Conservation (phyloP, 2,329 filamentous ascomycete species). For the Monilinia fructicola region DNA sequence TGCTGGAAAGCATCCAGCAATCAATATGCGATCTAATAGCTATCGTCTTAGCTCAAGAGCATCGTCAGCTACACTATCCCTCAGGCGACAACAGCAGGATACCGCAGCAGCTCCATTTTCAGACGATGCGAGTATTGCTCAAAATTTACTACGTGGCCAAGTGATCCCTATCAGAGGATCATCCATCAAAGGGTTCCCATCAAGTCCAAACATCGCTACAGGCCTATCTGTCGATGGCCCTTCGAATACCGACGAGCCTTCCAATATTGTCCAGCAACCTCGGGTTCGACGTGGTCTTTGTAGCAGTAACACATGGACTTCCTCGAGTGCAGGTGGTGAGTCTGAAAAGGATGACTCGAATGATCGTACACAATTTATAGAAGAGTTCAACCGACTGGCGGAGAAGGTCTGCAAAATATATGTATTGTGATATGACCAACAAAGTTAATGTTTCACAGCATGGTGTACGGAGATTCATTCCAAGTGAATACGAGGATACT, state of each 20-base stretch:
- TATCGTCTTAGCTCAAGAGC: conserved; percentile 33
- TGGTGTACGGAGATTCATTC: conserved; percentile 45
- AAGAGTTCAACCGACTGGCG: conserved; percentile 62
- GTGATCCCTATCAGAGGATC: conserved; percentile 29
- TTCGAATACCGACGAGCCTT: background rate
- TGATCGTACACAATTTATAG: conserved; percentile 50
- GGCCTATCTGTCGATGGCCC: conserved; percentile 1
- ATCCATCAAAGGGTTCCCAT: conserved; percentile 26
- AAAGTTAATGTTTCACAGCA: conserved; percentile 45
- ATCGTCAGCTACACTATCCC: conserved; percentile 36
- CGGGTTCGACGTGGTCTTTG: conserved; percentile 25
- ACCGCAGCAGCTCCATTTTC: conserved; percentile 21
- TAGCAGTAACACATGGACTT: conserved; percentile 57
- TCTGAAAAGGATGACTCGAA: conserved; percentile 52
- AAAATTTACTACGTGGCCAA: conserved; percentile 31
- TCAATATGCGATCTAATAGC: conserved; percentile 38
- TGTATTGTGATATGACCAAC: background rate
- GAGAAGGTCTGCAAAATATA: conserved; percentile 48
- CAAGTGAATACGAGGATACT: conserved; percentile 31
- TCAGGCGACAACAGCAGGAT: conserved; percentile 25
- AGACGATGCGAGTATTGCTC: conserved; percentile 35
- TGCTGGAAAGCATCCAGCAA: conserved; percentile 18
- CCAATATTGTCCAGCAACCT: background rate
- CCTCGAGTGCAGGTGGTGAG: conserved; percentile 51
- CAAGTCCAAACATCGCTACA: conserved; percentile 16